Evolutionary conservation across 2,329 filamentous ascomycete genomes (phyloP), one percentile per base, ranked within the genome.

Genomic region (Colletotrichum orchidophilum): DNA sequence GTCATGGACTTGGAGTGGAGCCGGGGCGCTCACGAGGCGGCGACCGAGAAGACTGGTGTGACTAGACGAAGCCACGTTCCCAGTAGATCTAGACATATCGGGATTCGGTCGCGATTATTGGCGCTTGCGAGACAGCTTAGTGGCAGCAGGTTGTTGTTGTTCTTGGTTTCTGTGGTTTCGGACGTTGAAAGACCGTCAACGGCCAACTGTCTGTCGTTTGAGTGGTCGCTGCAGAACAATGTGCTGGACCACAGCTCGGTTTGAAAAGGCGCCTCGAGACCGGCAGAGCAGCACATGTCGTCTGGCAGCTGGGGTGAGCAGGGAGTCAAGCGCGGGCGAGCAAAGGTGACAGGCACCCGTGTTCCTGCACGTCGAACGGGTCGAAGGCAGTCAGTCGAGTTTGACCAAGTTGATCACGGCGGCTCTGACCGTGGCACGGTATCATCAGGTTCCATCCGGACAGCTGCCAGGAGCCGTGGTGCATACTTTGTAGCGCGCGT

Each of bases 321-420:
- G 15, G 21, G 26, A 24, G 33, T 59, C 57, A 59, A 29, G 35
- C 35, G 24, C 57, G 21, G 57, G 29, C 35, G 26, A 60, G 62
- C 21, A 15, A 27, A 15, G 18, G 39, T 63, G 65, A n/a, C 53
- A 62, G 15, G 33, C 15, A 15, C 52, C 39, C 29, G 39, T 33
- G 33, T 42, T 59, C 39, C 63, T 63, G 49, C 63, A 62, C 35
- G 31, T 60, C 68, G 31, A 62, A 71, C 39, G 49, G 33, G n/a
- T 61, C 18, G 26, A 52, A 46, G 24, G 68, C 71, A 67, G 24
- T 31, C 39, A 46, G 61, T 33, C 33, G 53, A 66, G 58, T 42
- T 24, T 60, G 67, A 57, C 21, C 63, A n/a, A 64, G 63, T 60
- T 58, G 63, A 68, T 64, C 46, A 68, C 53, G 31, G 54, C 13